A percentile compares a stretch with the other conserved stretches of the same genome.
These are phyloP conservation scores for Thecaphora frezii DNA, from an alignment of 1,284 basidiomycete species.

Conservation along the genomic window DNA sequence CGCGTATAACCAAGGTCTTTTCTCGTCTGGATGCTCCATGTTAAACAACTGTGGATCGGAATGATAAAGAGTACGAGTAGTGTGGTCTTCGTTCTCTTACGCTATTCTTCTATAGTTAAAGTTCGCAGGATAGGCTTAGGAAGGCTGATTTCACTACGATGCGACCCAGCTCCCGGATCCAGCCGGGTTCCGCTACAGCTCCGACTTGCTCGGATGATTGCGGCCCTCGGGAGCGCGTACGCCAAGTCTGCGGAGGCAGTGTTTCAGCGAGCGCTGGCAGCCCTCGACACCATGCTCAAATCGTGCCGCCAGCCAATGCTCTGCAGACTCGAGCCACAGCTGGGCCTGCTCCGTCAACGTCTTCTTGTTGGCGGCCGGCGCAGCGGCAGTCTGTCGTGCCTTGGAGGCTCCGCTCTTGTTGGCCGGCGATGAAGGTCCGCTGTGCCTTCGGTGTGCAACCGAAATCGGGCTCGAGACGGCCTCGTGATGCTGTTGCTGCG, in stretches of 20 bases:
- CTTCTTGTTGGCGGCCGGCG: too few relatives aligned
- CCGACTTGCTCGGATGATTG: neutral
- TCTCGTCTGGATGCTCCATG: too few relatives aligned
- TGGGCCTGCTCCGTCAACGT: neutral
- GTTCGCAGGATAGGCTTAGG: too few relatives aligned
- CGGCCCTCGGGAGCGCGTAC: neutral
- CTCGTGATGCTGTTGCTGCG: too few relatives aligned
- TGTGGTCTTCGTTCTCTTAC: too few relatives aligned
- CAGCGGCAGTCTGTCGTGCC: neutral
- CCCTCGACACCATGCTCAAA: conserved; percentile 6
- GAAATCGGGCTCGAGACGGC: neutral
- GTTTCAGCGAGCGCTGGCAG: conserved; percentile 14
- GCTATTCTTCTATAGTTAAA: too few relatives aligned
- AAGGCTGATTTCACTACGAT: too few relatives aligned
- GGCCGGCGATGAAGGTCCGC: conserved; percentile 1
- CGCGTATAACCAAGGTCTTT: too few relatives aligned
- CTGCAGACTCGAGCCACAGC: neutral
- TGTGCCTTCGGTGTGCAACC: neutral
- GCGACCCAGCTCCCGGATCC: too few relatives aligned
- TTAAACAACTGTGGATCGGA: too few relatives aligned
- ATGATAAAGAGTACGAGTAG: too few relatives aligned
- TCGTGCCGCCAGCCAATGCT: conserved; percentile 11
- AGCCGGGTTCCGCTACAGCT: neutral
- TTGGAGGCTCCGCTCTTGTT: neutral
- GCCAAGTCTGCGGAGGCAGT: conserved; percentile 20